Evolutionary conservation across 2,329 filamentous ascomycete genomes (phyloP).

Genomic region (Exophiala calicioides): DNA sequence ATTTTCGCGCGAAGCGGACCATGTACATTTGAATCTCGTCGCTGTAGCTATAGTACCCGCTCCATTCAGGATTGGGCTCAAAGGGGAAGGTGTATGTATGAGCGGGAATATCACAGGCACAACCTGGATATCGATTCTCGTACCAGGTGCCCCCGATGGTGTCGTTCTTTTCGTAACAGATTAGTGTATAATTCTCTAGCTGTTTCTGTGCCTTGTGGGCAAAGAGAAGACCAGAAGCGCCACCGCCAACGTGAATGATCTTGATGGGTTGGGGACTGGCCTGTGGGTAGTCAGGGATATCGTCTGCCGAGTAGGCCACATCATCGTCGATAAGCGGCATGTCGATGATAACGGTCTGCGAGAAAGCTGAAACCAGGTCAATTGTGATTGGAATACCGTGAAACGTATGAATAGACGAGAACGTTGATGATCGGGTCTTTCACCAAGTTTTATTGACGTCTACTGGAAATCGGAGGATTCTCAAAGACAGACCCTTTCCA

Average conservation of each 20-base stretch:
- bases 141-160: constrained; percentile 24
- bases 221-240: constrained; percentile 43
- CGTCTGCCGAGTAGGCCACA: not conserved
- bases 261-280: constrained; percentile 7
- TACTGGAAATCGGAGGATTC: not conserved
- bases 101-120: constrained; percentile 39
- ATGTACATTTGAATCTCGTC: constrained; percentile 34
- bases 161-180: constrained; percentile 32
- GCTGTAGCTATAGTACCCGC: constrained; percentile 26
- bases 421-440: not conserved
- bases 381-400: not conserved
- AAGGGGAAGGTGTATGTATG: constrained; percentile 22
- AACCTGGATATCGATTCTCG: too few relatives aligned
- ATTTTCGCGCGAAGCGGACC: constrained; percentile 26
- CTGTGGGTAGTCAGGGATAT: constrained; percentile 5
- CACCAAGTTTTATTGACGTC: not conserved
- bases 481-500: too few relatives aligned
- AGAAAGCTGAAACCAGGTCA: not conserved
- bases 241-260: constrained; percentile 39
- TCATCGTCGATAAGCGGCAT: constrained; percentile 3
- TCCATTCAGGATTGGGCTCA: constrained; percentile 28
- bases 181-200: constrained; percentile 20
- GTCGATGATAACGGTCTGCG: not conserved
- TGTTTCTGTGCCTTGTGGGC: constrained; percentile 33
- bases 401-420: not conserved